phyloP scores from a whole-genome alignment of 139 green algal species.

The Chlorella vulgaris region DNA sequence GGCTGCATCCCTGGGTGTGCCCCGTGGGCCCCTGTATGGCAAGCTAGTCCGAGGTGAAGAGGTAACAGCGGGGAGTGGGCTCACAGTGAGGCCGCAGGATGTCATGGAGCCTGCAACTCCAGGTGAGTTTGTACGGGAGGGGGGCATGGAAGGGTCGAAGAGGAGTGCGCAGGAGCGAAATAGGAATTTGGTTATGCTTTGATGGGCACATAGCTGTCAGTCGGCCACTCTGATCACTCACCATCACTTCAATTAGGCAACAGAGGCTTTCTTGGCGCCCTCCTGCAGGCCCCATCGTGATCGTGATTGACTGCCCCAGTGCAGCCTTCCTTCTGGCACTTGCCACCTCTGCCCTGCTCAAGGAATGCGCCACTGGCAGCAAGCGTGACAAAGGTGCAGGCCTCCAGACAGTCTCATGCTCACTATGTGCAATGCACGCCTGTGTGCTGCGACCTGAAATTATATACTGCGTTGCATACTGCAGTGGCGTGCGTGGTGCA shows the following conservation, averaged over 20 bases:
- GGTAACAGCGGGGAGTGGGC: conserved; percentile 62
- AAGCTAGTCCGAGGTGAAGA: conserved; percentile 75
- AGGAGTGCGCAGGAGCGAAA: too few relatives aligned
- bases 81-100: conserved; percentile 54
- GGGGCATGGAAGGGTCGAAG: too few relatives aligned
- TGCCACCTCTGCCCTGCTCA: neutral
- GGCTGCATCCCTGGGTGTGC: conserved; percentile 79
- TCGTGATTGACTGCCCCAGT: conserved; percentile 88
- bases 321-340: conserved; percentile 50
- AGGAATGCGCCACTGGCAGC: conserved; percentile 6
- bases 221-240: too few relatives aligned
- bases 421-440: neutral
- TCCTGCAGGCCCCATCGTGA: conserved; percentile 64
- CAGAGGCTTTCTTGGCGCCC: too few relatives aligned
- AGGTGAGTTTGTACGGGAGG: conserved; percentile 38
- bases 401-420: neutral
- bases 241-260: too few relatives aligned
- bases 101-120: conserved; percentile 78
- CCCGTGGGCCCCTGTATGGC: conserved; percentile 68
- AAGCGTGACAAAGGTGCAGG: conserved; percentile 24
- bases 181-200: too few relatives aligned
- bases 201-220: too few relatives aligned
- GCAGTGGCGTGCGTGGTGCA: conserved; percentile 66
- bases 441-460: too few relatives aligned
- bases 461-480: too few relatives aligned